A percentile compares a stretch with the other conserved stretches of the same genome.
Evolutionary conservation across 768 basidiomycete genomes (phyloP).

Genomic region (Saitozyma sp.): DNA sequence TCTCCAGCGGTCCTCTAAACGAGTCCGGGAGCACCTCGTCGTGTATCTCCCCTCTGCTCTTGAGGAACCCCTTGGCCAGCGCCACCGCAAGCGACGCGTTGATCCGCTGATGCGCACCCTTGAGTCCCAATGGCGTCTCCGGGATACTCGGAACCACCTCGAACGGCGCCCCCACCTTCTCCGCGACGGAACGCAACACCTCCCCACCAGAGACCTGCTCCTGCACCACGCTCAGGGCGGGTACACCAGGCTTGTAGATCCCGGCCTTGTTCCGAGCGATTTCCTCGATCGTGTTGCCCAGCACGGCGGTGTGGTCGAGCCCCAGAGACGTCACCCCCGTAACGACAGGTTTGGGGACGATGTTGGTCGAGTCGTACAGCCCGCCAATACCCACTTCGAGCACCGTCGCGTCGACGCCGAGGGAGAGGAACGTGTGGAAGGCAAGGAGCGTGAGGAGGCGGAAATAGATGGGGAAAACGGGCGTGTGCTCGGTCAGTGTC

Average conservation of each 20-base stretch:
- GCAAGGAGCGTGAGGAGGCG: constrained; percentile 88
- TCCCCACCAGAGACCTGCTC: constrained; percentile 58
- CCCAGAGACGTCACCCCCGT: constrained; percentile 89
- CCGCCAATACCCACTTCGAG: constrained; percentile 97
- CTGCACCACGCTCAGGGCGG: constrained; percentile 81
- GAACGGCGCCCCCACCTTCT: constrained; percentile 69
- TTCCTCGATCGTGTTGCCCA: constrained; percentile 82
- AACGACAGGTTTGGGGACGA: constrained; percentile 84
- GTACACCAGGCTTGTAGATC: constrained; percentile 87
- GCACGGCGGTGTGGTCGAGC: constrained; percentile 81
- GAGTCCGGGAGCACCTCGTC: constrained; percentile 57
- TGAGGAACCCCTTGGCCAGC: constrained; percentile 68
- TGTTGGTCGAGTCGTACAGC: constrained; percentile 89
- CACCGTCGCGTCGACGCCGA: constrained; percentile 77
- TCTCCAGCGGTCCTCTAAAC: constrained; percentile 65
- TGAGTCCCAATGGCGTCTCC: constrained; percentile 65
- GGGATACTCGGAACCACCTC: constrained; percentile 61
- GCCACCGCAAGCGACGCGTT: constrained; percentile 85
- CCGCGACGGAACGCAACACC: constrained; percentile 68
- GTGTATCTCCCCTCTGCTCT: constrained; percentile 33
- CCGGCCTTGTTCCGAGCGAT: constrained; percentile 96
- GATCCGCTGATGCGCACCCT: constrained; percentile 79
- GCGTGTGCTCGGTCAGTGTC: constrained; percentile 54
- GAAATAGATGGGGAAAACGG: constrained; percentile 87
- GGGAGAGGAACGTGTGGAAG: constrained; percentile 78